Base-by-base conservation (phyloP, 441 rosid species). In the Brassica hybrid region DNA sequence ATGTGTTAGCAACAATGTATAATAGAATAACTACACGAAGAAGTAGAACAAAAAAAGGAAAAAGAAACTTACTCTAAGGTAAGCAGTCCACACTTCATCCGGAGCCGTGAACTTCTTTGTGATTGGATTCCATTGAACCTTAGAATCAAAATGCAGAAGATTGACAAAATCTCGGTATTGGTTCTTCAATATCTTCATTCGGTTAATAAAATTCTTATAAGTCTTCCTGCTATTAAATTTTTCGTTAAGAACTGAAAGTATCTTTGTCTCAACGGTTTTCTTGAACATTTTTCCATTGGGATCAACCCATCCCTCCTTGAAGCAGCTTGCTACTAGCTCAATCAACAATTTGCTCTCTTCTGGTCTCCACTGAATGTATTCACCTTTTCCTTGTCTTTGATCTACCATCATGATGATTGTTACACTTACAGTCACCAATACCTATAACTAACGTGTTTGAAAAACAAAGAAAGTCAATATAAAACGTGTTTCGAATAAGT, bases 311-410 rank as follows among this genome's bases (percentile, higher is more conserved):
- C 66, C 57, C 38, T 41, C 2, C 74, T 58, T 71, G 75, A 23
- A 5, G 67, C 75, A 71, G 13, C 18, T 16, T 3, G 67, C 58
- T 1, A 32, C 67, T 41, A 41, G 43, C 32, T 60, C 67, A 14
- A 41, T 71, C 67, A 71, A 6, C 41, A 71, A 1, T 10, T 71
- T 71, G 67, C 67, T 71, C 8, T 71, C 75, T 1, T 71, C 75
- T n/a, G 57, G 75, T 71, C 67, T 60, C 67, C 75, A 71, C 45
- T 43, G 67, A 38, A 65, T 65, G 25, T 65, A 65, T 38, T 65
- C 69, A 38, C 69, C 69, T 65, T 65, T 65, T 17, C 16, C 11
- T 65, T 65, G 30, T 65, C 17, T 65, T 38, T 38, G 27, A 38
- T 11, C 16, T 2, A 65, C 69, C 54, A 65, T 38, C 30, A 11